Conservation (phyloP, 164 flowering plant genomes). For the Vitis labrusca region DNA sequence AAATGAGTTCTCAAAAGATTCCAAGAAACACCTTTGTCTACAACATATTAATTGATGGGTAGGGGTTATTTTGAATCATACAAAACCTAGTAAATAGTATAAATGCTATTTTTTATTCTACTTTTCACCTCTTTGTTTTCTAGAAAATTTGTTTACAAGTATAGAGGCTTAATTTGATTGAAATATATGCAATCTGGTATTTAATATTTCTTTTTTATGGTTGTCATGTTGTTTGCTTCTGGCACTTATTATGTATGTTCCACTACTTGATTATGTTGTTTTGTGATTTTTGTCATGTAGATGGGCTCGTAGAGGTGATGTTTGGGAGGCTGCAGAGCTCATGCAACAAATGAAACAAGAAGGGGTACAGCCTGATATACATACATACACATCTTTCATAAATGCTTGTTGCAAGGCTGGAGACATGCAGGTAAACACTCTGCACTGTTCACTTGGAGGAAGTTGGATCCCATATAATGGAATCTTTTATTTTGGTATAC, state of each 20-base stretch:
- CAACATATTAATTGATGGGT: slow-evolving; percentile 98
- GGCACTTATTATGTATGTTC: not conserved
- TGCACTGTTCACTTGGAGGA: not conserved
- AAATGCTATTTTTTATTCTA: not conserved
- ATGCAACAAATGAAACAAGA: slow-evolving; percentile 94
- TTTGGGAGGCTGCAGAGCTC: slow-evolving; percentile 97
- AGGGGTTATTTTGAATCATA: slow-evolving; percentile 22
- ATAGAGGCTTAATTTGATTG: not conserved
- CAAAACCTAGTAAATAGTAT: not conserved
- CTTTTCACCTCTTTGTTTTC: not conserved
- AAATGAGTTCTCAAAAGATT: slow-evolving; percentile 78
- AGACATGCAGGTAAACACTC: slow-evolving; percentile 73
- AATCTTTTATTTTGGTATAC: not conserved
- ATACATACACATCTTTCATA: slow-evolving; percentile 89
- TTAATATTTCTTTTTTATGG: not conserved
- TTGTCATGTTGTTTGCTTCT: not conserved
- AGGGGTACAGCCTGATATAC: slow-evolving; percentile 86
- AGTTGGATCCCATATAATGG: slow-evolving; percentile 2
- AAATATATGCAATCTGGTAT: not conserved
- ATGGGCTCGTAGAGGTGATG: slow-evolving; percentile 99
- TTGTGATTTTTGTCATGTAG: slow-evolving; percentile 30
- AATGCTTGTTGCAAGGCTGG: slow-evolving; percentile 98
- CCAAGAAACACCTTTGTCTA: slow-evolving; percentile 83
- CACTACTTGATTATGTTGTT: not conserved
- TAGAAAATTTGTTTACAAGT: not conserved